Conservation (phyloP, 2,329 filamentous ascomycete species). For the Endoconidiophora laricicola region DNA sequence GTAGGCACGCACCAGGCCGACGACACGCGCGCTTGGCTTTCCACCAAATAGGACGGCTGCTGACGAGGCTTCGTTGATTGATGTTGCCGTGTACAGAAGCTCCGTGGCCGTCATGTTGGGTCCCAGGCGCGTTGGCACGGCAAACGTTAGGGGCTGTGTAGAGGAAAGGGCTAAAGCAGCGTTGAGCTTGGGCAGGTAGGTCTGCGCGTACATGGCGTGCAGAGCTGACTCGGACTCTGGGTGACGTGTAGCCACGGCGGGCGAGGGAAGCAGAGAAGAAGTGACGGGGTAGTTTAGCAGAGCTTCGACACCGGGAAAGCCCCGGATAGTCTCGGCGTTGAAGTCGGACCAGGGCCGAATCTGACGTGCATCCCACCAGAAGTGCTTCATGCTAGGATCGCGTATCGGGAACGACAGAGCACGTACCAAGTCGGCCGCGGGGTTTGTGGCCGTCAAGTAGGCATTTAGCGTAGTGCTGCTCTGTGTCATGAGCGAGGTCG, state of each 20-base stretch:
- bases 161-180: constrained; percentile 64
- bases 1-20: constrained; percentile 80
- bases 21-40: constrained; percentile 40
- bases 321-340: constrained; percentile 52
- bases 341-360: constrained; percentile 72
- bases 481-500: constrained; percentile 23
- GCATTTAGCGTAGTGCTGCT: constrained; percentile 34
- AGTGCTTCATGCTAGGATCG: constrained; percentile 59
- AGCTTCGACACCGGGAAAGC: constrained; percentile 53
- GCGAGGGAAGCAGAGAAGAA: constrained; percentile 41
- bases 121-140: constrained; percentile 22
- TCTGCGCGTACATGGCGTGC: constrained; percentile 55
- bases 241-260: constrained; percentile 40
- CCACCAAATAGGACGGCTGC: constrained; percentile 35
- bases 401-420: constrained; percentile 53
- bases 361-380: constrained; percentile 93
- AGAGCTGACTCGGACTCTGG: constrained; percentile 68
- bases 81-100: constrained; percentile 49
- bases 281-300: constrained; percentile 57
- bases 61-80: constrained; percentile 36
- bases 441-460: constrained; percentile 67
- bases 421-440: constrained; percentile 65
- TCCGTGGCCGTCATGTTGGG: constrained; percentile 26
- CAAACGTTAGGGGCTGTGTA: constrained; percentile 41
- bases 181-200: constrained; percentile 79